phyloP scores from a whole-genome alignment of 2,329 filamentous ascomycete genomes.

The Diaporthe velutina region DNA sequence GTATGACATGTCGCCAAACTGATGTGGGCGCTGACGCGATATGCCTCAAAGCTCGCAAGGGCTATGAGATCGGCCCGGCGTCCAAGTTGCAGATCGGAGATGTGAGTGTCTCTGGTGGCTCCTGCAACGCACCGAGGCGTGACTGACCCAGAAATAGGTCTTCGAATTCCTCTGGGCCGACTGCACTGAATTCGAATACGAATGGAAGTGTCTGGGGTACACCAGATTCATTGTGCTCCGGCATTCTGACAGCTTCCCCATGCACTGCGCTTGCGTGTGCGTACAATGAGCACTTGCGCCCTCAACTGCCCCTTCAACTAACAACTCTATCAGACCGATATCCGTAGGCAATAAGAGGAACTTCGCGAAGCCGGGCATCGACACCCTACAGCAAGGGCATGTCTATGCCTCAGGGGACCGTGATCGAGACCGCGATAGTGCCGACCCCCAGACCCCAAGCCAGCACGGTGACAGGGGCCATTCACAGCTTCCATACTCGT shows the following conservation, averaged over 20 bases:
- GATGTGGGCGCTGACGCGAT: slow-evolving; percentile 31
- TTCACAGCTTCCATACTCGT: slow-evolving; percentile 49
- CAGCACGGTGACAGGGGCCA: slow-evolving; percentile 47
- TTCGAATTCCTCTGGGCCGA: slow-evolving; percentile 56
- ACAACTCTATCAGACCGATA: slow-evolving; percentile 46
- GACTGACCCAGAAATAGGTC: slow-evolving; percentile 43
- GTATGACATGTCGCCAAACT: slow-evolving; percentile 14
- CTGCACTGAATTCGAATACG: slow-evolving; percentile 51
- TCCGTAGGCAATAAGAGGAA: slow-evolving; percentile 50
- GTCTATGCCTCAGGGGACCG: slow-evolving; percentile 51
- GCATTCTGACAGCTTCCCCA: slow-evolving; percentile 52
- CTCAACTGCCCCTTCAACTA: slow-evolving; percentile 10
- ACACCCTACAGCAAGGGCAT: slow-evolving; percentile 51
- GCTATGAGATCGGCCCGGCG: slow-evolving; percentile 52
- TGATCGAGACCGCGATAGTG: slow-evolving; percentile 42
- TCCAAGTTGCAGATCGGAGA: slow-evolving; percentile 52
- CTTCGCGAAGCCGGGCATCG: slow-evolving; percentile 52
- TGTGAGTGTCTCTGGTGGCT: slow-evolving; percentile 44
- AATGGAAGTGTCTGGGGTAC: slow-evolving; percentile 55
- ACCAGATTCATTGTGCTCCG: slow-evolving; percentile 53
- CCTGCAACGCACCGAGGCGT: slow-evolving; percentile 33
- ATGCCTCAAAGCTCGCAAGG: slow-evolving; percentile 47
- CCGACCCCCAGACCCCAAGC: slow-evolving; percentile 40
- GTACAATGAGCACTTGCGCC: slow-evolving; percentile 36
- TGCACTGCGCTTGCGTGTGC: slow-evolving; percentile 53